phyloP scores from a whole-genome alignment of 768 basidiomycete genomes.

The Phanerochaete sordida region DNA sequence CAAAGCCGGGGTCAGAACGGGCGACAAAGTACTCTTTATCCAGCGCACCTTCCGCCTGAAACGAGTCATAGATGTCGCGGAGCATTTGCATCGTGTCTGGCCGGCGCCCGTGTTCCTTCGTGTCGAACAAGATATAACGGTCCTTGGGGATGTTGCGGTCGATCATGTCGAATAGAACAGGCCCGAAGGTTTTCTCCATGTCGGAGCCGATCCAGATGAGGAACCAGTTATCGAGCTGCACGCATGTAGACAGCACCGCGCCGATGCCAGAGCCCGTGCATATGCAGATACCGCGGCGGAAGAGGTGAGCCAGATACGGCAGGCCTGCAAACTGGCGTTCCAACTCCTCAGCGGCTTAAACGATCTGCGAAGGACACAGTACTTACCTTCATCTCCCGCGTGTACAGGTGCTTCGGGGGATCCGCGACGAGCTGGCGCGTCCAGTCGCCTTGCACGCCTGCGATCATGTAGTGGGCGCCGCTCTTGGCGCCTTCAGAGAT shows the following conservation, averaged over 20 bases:
- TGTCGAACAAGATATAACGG: conserved; percentile 74
- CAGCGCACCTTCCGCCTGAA: conserved; percentile 59
- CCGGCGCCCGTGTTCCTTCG: conserved; percentile 69
- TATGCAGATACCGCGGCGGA: conserved; percentile 73
- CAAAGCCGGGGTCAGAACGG: too few species aligned
- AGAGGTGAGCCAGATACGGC: conserved; percentile 73
- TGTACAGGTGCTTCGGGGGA: conserved; percentile 74
- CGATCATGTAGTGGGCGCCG: conserved; percentile 76
- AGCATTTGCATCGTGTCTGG: conserved; percentile 77
- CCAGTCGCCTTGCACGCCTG: conserved; percentile 77
- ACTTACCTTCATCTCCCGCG: conserved; percentile 70
- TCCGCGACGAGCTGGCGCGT: conserved; percentile 65
- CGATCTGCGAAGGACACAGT: too few species aligned
- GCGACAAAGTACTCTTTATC: neutral
- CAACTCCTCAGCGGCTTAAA: too few species aligned
- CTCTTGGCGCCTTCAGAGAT: conserved; percentile 71
- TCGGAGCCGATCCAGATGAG: conserved; percentile 81
- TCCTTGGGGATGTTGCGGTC: conserved; percentile 68
- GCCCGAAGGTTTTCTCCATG: conserved; percentile 81
- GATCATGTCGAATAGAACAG: conserved; percentile 74
- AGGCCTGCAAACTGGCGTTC: conserved; percentile 76
- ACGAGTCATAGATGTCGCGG: conserved; percentile 62
- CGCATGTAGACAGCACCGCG: conserved; percentile 70
- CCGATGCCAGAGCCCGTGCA: conserved; percentile 84
- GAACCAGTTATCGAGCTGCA: conserved; percentile 73